Percentiles rank a stretch among this genome's conserved stretches.
Evolutionary conservation across 1,284 basidiomycete genomes (phyloP).

Genomic region (Coriolopsis trogii): DNA sequence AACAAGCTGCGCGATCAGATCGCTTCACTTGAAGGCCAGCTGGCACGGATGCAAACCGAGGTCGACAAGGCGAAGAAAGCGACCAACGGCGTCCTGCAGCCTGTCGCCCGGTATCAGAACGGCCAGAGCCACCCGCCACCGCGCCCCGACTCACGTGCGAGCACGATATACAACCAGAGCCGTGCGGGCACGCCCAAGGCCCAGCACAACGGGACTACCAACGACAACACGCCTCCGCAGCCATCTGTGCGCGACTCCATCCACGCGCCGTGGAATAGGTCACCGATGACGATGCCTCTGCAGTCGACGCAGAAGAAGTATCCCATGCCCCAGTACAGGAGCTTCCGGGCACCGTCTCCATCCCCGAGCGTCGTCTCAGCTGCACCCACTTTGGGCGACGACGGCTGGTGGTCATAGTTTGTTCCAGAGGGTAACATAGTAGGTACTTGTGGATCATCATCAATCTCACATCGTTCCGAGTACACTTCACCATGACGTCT

Average conservation of each 20-base stretch:
- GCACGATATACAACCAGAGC: slow-evolving; percentile 53
- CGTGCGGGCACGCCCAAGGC: slow-evolving; percentile 45
- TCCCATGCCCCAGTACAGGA: slow-evolving; percentile 32
- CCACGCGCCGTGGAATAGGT: slow-evolving; percentile 59
- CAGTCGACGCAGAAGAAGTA: slow-evolving; percentile 39
- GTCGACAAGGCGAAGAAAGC: slow-evolving; percentile 53
- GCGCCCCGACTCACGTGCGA: slow-evolving; percentile 72
- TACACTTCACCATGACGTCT: no score
- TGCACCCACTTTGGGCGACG: slow-evolving; percentile 65
- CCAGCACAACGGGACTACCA: slow-evolving; percentile 31
- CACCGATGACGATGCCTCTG: slow-evolving; percentile 9
- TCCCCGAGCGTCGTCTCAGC: slow-evolving; percentile 74
- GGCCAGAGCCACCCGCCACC: slow-evolving; percentile 42
- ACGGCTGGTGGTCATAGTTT: slow-evolving; percentile 76
- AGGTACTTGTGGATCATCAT: no score
- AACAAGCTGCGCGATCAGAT: slow-evolving; percentile 69
- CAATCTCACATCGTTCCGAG: no score
- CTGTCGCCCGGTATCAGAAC: slow-evolving; percentile 28
- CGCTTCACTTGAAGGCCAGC: slow-evolving; percentile 61
- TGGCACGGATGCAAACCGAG: slow-evolving; percentile 60
- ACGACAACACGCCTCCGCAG: slow-evolving; percentile 47
- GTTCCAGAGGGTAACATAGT: slow-evolving; percentile 2
- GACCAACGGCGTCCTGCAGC: slow-evolving; percentile 27
- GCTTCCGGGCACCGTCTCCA: slow-evolving; percentile 57
- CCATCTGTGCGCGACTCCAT: slow-evolving; percentile 75